Evolutionary conservation across 1,139 yeast species (phyloP), one percentile per base, ranked within the genome.

Genomic region (Geotrichum candidum): DNA sequence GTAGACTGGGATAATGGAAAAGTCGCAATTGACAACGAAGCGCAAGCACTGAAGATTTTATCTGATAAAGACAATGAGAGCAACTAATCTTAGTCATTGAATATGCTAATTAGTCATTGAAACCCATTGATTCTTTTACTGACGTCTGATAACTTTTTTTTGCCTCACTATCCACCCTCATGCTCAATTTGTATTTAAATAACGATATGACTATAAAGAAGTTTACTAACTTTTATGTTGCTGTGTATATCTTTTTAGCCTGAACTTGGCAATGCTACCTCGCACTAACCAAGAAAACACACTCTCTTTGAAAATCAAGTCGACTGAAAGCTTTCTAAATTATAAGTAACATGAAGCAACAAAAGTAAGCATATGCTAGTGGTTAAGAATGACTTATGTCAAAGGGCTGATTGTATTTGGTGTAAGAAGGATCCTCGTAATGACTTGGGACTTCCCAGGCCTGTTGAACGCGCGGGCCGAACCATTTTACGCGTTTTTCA

Each of bases 1-100:
- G 74, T 74, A n/a, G 72, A 73, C 61, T 70, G 76, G 75, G 70
- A 71, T 65, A 63, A 69, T 50, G 73, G 80, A 61, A 69, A 74
- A 69, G 67, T 74, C 58, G 68, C 80, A 64, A 70, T 76, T 38
- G 67, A 73, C 61, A 71, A 74, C 66, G 77, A 76, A 23, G 77
- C 77, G 31, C 72, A 81, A 53, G 72, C 77, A 6, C 68, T 75
- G 53, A 68, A 73, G 45, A 73, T 75, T 18, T 64, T 76, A 31
- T 66, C 18, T 5, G 48, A 41, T 18, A 41, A 41, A n/a, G 48
- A 6, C 18, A 15, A 15, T n/a, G 48, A 41, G 22, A n/a, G 22
- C 48, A 18, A 41, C 10, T 41, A n/a, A 41, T 15, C 5, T 15
- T n/a, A 15, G 22, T 7, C 48, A 41, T 41, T 41, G n/a, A 35